phyloP scores from a whole-genome alignment of 805 yeast genomes.

The Clavispora carvajalis region DNA sequence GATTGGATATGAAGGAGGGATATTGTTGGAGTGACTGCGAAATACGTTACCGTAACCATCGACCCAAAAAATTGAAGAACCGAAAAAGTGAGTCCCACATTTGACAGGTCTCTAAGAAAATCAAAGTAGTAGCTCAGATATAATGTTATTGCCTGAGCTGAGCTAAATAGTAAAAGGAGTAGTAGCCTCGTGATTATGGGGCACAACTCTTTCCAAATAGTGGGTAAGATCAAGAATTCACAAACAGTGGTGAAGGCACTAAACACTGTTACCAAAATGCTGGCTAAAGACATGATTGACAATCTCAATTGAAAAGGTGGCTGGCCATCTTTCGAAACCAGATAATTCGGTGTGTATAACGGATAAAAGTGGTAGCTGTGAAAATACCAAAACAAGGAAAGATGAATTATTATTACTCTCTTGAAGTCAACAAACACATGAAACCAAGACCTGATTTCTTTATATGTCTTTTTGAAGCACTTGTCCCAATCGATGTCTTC shows the following conservation, averaged over 20 bases:
- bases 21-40: conserved; percentile 59
- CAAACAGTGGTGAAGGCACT: conserved; percentile 51
- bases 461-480: conserved; percentile 85
- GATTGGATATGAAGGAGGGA: conserved; percentile 39
- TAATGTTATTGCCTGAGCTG: not conserved
- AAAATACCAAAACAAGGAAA: conserved; percentile 72
- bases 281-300: conserved; percentile 63
- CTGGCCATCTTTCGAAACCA: conserved; percentile 47
- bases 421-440: conserved; percentile 92
- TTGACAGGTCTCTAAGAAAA: conserved; percentile 13
- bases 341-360: conserved; percentile 56
- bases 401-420: conserved; percentile 62
- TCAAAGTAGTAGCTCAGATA: conserved; percentile 38
- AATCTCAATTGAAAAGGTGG: conserved; percentile 55
- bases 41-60: conserved; percentile 47
- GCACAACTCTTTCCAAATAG: conserved; percentile 69
- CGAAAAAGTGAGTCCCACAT: conserved; percentile 41
- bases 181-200: conserved; percentile 29
- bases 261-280: conserved; percentile 43
- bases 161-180: not conserved
- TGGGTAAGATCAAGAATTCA: conserved; percentile 63
- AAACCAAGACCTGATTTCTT: conserved; percentile 96
- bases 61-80: conserved; percentile 55
- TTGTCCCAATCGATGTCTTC: conserved; percentile 59
- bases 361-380: conserved; percentile 65